Conservation (phyloP, 192 early-diverging fungal species). For the Backusella circina region DNA sequence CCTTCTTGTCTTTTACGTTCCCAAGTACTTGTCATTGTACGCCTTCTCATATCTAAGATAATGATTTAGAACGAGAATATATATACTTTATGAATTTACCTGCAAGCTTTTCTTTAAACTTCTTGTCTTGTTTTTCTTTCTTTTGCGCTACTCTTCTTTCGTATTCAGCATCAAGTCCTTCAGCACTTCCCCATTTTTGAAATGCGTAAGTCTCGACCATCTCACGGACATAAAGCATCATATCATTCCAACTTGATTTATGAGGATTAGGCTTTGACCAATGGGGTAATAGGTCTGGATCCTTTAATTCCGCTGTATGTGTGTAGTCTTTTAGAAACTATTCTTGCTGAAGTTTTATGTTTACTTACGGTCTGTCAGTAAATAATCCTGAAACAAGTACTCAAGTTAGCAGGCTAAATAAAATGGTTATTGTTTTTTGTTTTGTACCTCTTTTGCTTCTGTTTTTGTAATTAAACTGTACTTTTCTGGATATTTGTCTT, state of each 20-base stretch:
- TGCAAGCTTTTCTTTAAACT: conserved; percentile 73
- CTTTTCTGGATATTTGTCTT: conserved; percentile 72
- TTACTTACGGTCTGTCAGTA: conserved; percentile 81
- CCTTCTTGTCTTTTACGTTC: conserved; percentile 55
- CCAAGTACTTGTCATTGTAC: conserved; percentile 75
- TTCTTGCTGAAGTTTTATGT: background rate
- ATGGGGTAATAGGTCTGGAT: conserved; percentile 68
- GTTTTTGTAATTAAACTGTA: conserved; percentile 96
- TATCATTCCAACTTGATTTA: conserved; percentile 95
- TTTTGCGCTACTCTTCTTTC: conserved; percentile 76
- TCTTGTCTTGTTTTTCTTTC: conserved; percentile 76
- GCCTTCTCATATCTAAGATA: conserved; percentile 64
- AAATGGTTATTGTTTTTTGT: background rate
- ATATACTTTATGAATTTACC: conserved; percentile 34
- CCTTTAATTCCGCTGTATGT: conserved; percentile 71
- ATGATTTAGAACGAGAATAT: background rate
- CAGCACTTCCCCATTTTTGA: conserved; percentile 87
- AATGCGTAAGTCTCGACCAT: conserved; percentile 92
- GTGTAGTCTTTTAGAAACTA: background rate
- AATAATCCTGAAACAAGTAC: conserved; percentile 66
- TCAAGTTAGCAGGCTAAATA: background rate
- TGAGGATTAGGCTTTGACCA: conserved; percentile 93
- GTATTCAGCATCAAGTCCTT: conserved; percentile 86
- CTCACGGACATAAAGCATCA: conserved; percentile 87
- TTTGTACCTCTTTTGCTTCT: conserved; percentile 72